Evolutionary conservation across 2,329 filamentous ascomycete genomes (phyloP), one percentile per base, ranked within the genome.

Genomic region (Sporothrix sp.): DNA sequence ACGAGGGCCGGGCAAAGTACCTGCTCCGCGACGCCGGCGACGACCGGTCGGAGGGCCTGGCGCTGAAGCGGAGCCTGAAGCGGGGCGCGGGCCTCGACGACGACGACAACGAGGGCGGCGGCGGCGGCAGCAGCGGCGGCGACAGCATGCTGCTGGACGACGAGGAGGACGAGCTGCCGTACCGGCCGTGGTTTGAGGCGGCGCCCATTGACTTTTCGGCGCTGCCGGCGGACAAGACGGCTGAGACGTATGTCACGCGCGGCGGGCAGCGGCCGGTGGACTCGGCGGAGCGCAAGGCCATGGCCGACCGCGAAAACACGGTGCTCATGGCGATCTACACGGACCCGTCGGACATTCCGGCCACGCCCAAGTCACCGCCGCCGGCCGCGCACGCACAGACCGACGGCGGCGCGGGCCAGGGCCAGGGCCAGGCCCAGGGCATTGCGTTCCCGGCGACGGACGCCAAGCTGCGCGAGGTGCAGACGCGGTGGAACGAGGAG

Each of bases 21-120:
- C 81, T 87, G 73, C 76, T 83, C 36, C 79, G 79, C 44, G 84
- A 89, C 63, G 83, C 83, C 4, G 76, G 77, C 27, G 85, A 89
- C 61, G 82, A 87, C 59, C 80, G 81, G 45, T 81, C 80, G 5
- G 86, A 87, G 60, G 83, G 85, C 44, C 81, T 84, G 71, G 80
- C 84, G 58, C 68, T 82, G 48, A 82, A 81, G 59, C 72, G 74
- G 56, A 70, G 74, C 40, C 68, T 72, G 7, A 71, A 71, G 25
- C 68, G 72, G 39, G 52, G 52, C 1, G 23, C 52, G 7, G 76
- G 79, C 2, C 76, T 82, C 0, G 75, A 82, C 10, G 74, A 78
- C 3, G 74, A 75, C 8, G 78, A 84, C 1, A 39, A 35, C 21
- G 42, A 14, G 14, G 18, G 30, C 7, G 38, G 21, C 36, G 6